phyloP scores from a whole-genome alignment of 805 yeast species.

The Myxozyma lipomycoides region DNA sequence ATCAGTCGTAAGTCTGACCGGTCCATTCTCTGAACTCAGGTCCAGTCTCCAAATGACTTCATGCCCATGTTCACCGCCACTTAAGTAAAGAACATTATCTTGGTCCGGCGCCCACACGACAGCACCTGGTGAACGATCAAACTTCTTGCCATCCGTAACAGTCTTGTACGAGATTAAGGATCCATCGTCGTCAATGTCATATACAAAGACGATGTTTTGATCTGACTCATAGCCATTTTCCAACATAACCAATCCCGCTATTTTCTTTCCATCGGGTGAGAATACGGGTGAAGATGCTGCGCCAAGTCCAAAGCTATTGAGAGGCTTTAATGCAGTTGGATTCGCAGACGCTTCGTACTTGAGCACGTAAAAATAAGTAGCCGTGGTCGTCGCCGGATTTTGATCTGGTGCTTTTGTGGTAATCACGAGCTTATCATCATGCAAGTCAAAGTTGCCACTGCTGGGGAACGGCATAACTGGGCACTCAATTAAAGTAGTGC shows the following conservation, averaged over 20 bases:
- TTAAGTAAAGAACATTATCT: constrained; percentile 10
- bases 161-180: constrained; percentile 1
- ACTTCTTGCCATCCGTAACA: constrained; percentile 13
- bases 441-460: constrained; percentile 24
- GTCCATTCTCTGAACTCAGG: constrained; percentile 3
- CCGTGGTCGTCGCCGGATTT: constrained; percentile 31
- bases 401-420: constrained; percentile 30
- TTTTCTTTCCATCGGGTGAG: constrained; percentile 27
- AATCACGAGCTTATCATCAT: constrained; percentile 23
- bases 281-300: constrained; percentile 30
- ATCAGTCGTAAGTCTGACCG: constrained; percentile 15
- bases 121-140: constrained; percentile 26
- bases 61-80: constrained; percentile 23
- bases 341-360: constrained; percentile 13
- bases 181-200: constrained; percentile 22
- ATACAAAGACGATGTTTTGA: constrained; percentile 24
- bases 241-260: constrained; percentile 28
- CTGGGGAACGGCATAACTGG: constrained; percentile 28
- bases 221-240: constrained; percentile 32
- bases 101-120: constrained; percentile 21
- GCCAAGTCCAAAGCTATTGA: constrained; percentile 25
- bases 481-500: constrained; percentile 20
- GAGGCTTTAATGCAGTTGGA: constrained; percentile 7
- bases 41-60: constrained; percentile 19
- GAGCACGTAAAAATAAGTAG: constrained; percentile 29